Conservation (phyloP, 1,284 basidiomycete genomes). For the Tilletia indica region DNA sequence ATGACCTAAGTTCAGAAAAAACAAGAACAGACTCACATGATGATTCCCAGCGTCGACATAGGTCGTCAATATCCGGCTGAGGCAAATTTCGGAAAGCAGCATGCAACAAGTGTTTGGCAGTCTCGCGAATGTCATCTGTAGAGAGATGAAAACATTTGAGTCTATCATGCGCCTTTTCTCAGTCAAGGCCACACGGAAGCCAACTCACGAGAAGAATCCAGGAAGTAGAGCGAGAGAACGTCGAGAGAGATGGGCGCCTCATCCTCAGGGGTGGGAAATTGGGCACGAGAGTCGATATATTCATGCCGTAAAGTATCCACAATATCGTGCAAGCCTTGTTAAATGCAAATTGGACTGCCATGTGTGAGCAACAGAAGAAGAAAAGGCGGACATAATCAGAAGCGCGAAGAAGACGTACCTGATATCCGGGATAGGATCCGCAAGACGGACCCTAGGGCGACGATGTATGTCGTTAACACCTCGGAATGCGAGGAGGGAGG, state of each 20-base stretch:
- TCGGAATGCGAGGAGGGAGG: background rate
- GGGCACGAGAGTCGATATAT: background rate
- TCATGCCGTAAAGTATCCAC: background rate
- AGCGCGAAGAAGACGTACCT: background rate
- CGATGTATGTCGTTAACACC: slow-evolving; percentile 11
- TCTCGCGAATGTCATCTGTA: slow-evolving; percentile 1
- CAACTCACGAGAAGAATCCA: slow-evolving; percentile 32
- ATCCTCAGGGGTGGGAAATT: background rate
- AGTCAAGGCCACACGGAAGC: no score
- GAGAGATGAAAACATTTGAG: no score
- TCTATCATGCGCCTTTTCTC: no score
- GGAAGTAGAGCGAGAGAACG: slow-evolving; percentile 18
- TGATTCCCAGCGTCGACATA: slow-evolving; percentile 71
- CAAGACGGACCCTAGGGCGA: slow-evolving; percentile 5
- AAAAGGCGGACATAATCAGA: no score
- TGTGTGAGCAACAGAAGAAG: background rate
- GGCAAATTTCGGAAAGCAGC: slow-evolving; percentile 68
- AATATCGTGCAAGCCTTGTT: background rate
- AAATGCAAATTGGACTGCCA: background rate
- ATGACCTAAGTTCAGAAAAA: background rate
- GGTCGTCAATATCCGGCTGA: slow-evolving; percentile 66
- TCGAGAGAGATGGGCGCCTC: slow-evolving; percentile 17
- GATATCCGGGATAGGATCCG: background rate
- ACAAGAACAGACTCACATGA: slow-evolving; percentile 60
- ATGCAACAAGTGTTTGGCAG: slow-evolving; percentile 68